Evolutionary conservation across 441 rosid species (phyloP).

Genomic region (Cnidoscolus chayamansa): DNA sequence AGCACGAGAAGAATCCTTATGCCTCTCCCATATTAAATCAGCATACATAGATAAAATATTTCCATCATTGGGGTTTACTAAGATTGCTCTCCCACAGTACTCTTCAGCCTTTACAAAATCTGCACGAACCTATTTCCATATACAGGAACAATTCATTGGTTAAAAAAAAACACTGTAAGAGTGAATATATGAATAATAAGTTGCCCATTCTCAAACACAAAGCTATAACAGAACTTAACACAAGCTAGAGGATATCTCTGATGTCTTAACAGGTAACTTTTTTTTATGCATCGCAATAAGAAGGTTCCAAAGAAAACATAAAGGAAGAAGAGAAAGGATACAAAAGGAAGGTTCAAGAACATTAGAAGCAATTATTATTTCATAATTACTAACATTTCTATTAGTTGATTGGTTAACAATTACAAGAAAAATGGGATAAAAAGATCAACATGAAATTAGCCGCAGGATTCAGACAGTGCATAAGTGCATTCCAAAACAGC

Average conservation of each 20-base stretch:
- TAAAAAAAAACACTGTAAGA: background rate
- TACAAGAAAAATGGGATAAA: background rate
- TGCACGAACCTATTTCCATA: constrained; percentile 47
- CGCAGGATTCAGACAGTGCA: background rate
- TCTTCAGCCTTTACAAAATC: constrained; percentile 71
- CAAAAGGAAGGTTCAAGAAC: background rate
- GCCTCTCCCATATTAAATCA: constrained; percentile 68
- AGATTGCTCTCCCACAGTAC: constrained; percentile 72
- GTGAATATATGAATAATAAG: background rate
- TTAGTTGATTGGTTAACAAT: background rate
- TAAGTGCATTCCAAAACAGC: background rate
- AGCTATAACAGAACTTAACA: too few species aligned
- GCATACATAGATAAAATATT: constrained; percentile 73
- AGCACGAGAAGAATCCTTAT: constrained; percentile 66
- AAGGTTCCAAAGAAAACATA: background rate
- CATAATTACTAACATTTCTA: background rate
- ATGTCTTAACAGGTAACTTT: too few species aligned
- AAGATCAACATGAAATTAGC: background rate
- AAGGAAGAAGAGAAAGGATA: too few species aligned
- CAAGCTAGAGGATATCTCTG: too few species aligned
- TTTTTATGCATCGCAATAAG: too few species aligned
- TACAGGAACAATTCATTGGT: constrained; percentile 11
- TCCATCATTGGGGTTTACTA: constrained; percentile 59
- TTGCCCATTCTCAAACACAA: too few species aligned
- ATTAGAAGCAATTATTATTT: background rate